phyloP scores from a whole-genome alignment of 768 basidiomycete species.

The Hygrocybe punicea region DNA sequence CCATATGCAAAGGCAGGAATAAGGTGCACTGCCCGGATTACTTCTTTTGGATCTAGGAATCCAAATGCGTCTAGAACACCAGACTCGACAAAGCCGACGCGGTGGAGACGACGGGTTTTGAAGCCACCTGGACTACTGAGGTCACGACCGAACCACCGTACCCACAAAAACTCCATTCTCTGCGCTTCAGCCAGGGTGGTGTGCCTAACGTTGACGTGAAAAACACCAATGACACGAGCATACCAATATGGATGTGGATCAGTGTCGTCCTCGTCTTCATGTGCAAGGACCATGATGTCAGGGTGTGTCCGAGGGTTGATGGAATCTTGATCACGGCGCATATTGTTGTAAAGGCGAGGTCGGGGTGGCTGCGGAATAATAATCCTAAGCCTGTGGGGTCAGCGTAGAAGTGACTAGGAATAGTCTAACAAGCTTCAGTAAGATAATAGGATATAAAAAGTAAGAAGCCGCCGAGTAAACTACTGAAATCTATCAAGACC shows the following conservation, averaged over 20 bases:
- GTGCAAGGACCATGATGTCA: constrained; percentile 23
- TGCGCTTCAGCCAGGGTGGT: background rate
- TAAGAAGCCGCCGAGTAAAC: too few species aligned
- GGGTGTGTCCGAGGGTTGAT: constrained; percentile 28
- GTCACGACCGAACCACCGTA: constrained; percentile 12
- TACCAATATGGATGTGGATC: constrained; percentile 13
- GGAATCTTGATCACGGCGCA: constrained; percentile 30
- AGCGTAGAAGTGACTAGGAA: too few species aligned
- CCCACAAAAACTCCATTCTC: constrained; percentile 17
- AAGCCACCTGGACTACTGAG: background rate
- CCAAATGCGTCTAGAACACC: constrained; percentile 16
- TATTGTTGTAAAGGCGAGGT: too few species aligned
- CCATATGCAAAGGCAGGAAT: constrained; percentile 14
- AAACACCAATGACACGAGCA: constrained; percentile 18
- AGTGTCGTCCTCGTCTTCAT: constrained; percentile 10
- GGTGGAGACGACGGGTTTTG: background rate
- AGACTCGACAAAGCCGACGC: constrained; percentile 9
- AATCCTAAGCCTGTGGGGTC: too few species aligned
- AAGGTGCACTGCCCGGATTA: constrained; percentile 17
- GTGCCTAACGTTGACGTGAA: constrained; percentile 15
- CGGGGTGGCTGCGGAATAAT: too few species aligned
- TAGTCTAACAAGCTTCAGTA: too few species aligned
- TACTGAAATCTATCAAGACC: too few species aligned
- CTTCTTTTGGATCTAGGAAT: constrained; percentile 19
- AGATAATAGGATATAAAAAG: too few species aligned